A percentile compares a stretch with the other conserved stretches of the same genome.
Conservation (phyloP, 495 filamentous ascomycete species). For the Xanthoparmelia taractica region DNA sequence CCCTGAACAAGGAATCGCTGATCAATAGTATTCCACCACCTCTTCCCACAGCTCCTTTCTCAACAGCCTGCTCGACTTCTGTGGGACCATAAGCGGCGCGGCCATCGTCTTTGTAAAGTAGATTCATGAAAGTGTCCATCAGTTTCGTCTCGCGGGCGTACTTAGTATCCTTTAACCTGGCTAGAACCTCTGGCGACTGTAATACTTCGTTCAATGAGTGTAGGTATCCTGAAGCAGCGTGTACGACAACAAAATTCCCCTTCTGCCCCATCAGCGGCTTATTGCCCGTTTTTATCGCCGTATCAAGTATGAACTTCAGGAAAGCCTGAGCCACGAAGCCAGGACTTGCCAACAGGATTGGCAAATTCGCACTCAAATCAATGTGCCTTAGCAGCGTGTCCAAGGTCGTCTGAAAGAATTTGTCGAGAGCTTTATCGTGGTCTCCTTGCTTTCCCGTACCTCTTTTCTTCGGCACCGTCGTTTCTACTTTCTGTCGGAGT, state of each 20-base stretch:
- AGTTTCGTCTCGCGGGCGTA: constrained; percentile 75
- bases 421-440: constrained; percentile 65
- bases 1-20: constrained; percentile 76
- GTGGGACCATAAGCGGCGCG: constrained; percentile 84
- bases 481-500: constrained; percentile 79
- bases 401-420: constrained; percentile 73
- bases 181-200: constrained; percentile 65
- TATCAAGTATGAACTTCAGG: constrained; percentile 66
- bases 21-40: constrained; percentile 80
- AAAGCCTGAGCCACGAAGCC: constrained; percentile 80
- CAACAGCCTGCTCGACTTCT: constrained; percentile 79
- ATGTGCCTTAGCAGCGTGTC: constrained; percentile 69
- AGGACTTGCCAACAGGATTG: constrained; percentile 80
- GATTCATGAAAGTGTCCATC: constrained; percentile 78
- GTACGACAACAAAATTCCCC: constrained; percentile 63
- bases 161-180: constrained; percentile 71
- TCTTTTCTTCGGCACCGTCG: constrained; percentile 72
- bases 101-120: constrained; percentile 77
- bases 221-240: constrained; percentile 75
- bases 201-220: constrained; percentile 83
- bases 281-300: constrained; percentile 60
- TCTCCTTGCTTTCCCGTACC: constrained; percentile 46
- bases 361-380: constrained; percentile 47
- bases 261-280: constrained; percentile 58
- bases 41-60: constrained; percentile 78